phyloP scores from a whole-genome alignment of 805 yeast species.

The Priceomyces melissophilus region DNA sequence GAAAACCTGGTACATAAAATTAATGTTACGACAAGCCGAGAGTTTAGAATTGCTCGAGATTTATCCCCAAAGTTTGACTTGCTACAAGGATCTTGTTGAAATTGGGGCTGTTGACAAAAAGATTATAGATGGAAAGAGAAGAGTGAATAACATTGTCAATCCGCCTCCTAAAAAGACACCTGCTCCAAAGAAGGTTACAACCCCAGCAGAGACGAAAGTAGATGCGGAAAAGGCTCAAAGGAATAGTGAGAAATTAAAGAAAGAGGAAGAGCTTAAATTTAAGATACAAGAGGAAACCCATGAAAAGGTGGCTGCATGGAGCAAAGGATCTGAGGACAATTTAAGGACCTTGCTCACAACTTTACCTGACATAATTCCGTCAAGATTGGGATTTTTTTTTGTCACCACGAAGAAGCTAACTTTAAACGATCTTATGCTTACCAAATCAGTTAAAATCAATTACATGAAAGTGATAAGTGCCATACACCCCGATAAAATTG shows the following conservation, averaged over 20 bases:
- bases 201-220: constrained; percentile 7
- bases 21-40: constrained; percentile 72
- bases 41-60: constrained; percentile 77
- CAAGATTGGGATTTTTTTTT: constrained; percentile 26
- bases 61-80: constrained; percentile 56
- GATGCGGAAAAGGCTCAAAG: constrained; percentile 40
- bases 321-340: constrained; percentile 72
- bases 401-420: constrained; percentile 40
- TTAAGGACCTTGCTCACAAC: constrained; percentile 73
- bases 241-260: constrained; percentile 47
- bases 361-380: constrained; percentile 60
- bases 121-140: constrained; percentile 74
- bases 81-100: constrained; percentile 61
- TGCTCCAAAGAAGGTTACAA: constrained; percentile 10
- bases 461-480: constrained; percentile 80
- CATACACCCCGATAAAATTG: constrained; percentile 83
- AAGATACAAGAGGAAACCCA: constrained; percentile 63
- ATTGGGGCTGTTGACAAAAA: constrained; percentile 60
- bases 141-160: constrained; percentile 64
- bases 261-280: constrained; percentile 45
- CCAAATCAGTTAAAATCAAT: constrained; percentile 80
- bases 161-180: constrained; percentile 37
- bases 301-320: constrained; percentile 57
- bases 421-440: constrained; percentile 74
- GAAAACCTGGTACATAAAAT: constrained; percentile 70